Conservation (phyloP, 2,329 filamentous ascomycete species). For the Coniochaeta ligniaria region DNA sequence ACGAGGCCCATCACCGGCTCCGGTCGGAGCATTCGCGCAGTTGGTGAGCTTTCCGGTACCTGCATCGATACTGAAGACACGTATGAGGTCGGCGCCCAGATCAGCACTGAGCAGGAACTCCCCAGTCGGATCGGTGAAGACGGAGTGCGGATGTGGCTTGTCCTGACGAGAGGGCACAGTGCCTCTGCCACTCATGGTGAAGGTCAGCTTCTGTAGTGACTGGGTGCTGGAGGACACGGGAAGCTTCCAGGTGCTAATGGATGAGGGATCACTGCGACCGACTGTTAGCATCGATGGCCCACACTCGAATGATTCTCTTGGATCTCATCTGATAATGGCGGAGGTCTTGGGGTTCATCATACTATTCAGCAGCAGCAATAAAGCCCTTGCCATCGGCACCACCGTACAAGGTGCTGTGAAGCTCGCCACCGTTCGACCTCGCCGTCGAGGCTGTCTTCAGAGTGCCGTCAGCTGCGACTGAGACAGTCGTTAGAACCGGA, state of each 20-base stretch:
- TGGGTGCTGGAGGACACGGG: slow-evolving; percentile 22
- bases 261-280: slow-evolving; percentile 28
- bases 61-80: slow-evolving; percentile 42
- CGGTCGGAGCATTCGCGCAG: slow-evolving; percentile 32
- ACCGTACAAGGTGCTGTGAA: slow-evolving; percentile 33
- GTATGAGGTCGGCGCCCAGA: slow-evolving; percentile 46
- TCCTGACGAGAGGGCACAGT: slow-evolving; percentile 42
- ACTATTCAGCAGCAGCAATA: slow-evolving; percentile 38
- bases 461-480: slow-evolving; percentile 21
- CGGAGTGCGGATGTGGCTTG: slow-evolving; percentile 46
- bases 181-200: slow-evolving; percentile 33
- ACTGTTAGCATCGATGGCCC: background rate
- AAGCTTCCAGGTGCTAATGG: slow-evolving; percentile 34
- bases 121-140: slow-evolving; percentile 39
- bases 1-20: slow-evolving; percentile 42
- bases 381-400: slow-evolving; percentile 28
- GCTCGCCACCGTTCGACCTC: background rate
- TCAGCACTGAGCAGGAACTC: slow-evolving; percentile 43
- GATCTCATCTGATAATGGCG: background rate
- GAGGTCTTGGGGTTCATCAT: slow-evolving; percentile 7
- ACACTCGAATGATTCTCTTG: no score
- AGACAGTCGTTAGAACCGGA: slow-evolving; percentile 25
- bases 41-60: slow-evolving; percentile 35
- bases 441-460: slow-evolving; percentile 22
- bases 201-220: slow-evolving; percentile 28